These are phyloP conservation scores for Rhodomyrtus psidioides DNA, from an alignment of 441 rosid genomes.

Conservation along the genomic window DNA sequence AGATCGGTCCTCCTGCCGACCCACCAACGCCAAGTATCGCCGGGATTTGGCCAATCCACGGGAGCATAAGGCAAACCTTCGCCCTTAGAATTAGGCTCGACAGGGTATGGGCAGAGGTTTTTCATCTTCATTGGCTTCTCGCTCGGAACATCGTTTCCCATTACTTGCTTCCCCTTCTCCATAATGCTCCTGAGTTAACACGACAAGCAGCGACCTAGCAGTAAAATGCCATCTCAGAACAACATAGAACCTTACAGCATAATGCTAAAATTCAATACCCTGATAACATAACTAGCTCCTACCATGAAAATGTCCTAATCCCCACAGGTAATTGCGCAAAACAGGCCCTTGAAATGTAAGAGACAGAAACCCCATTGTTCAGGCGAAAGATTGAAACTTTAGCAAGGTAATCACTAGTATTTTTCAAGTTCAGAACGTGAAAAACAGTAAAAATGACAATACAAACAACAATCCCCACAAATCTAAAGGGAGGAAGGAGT, in stretches of 20 bases:
- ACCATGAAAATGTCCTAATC: not conserved
- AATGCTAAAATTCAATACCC: not conserved
- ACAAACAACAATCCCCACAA: not conserved
- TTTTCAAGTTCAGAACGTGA: not conserved
- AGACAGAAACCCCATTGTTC: not conserved
- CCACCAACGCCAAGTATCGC: not conserved
- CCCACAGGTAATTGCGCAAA: not conserved
- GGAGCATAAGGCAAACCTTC: not conserved
- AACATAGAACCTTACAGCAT: not conserved
- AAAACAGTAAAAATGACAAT: not conserved
- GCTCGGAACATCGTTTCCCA: not conserved
- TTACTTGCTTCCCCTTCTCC: not conserved
- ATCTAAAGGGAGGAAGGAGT: not conserved
- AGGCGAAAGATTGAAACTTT: not conserved
- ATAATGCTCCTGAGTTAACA: not conserved
- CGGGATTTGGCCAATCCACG: not conserved
- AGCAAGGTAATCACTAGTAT: not conserved
- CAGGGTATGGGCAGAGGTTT: not conserved
- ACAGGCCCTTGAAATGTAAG: not conserved
- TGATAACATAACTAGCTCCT: not conserved
- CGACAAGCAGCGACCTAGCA: not conserved
- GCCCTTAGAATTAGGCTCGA: not conserved
- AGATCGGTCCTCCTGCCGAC: not conserved
- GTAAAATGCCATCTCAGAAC: not conserved
- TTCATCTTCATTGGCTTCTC: not conserved